Evolutionary conservation across 1,139 yeast genomes (phyloP), one percentile per base, ranked within the genome.

Genomic region (Kodamaea ohmeri): DNA sequence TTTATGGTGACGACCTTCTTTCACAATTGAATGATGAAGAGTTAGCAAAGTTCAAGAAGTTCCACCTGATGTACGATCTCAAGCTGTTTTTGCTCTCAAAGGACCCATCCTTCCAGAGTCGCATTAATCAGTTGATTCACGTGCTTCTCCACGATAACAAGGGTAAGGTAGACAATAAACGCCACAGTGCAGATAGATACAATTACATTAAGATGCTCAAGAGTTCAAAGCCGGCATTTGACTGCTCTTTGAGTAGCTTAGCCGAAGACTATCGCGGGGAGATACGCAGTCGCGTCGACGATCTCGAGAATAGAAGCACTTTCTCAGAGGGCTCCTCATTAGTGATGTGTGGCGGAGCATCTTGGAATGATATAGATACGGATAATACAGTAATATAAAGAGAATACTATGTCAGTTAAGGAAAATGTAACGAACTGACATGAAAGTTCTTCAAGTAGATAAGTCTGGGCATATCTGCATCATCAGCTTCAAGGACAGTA

Each of bases 1-100:
- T 65, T 37, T 65, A 65, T 41, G 71, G 71, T 1, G 69, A 64
- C 41, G 68, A 65, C 29, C 43, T 65, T 28, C 53, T 65, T 32
- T 50, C 52, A 34, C 54, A 51, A 39, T 50, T 62, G 33, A 49
- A 51, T 36, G 51, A 50, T 26, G 50, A 50, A 8, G 70, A 64
- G 11, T 50, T 56, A 28, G 59, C 53, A 30, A 58, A 56, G 43
- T 61, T 63, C 36, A 53, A 53, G 38, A 47, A 48, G 28, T 58
- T 63, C 39, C 60, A 55, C 41, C 53, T 47, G 34, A 36, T 49
- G 43, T 52, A 50, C 34, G 58, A 48, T 37, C 55, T 44, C 37
- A 47, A 47, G 37, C 43, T 39, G 48, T 52, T 38, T 44, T 50
- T 44, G 46, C 42, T 45, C 36, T 36, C 26, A 31, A 22, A 18